Percentiles rank a stretch among this genome's conserved stretches.
Evolutionary conservation across 2,329 filamentous ascomycete species (phyloP).

Genomic region (Leptographium lundbergii): DNA sequence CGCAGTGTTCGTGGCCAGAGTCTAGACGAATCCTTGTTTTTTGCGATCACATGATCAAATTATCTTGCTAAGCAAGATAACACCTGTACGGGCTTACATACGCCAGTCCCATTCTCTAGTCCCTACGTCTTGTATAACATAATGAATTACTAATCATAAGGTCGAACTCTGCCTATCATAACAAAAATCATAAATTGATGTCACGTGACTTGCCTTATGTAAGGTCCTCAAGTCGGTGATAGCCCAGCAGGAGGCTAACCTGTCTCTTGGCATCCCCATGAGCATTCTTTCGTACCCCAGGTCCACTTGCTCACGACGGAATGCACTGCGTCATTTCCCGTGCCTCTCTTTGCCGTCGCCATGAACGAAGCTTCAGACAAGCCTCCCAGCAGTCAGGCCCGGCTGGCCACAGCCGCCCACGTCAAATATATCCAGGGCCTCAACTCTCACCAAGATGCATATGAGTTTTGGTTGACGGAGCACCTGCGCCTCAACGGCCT

Average conservation of each 20-base stretch:
- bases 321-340: not conserved
- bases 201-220: not conserved
- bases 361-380: constrained; percentile 23
- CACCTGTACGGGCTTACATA: no score
- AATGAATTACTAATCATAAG: no score
- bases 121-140: no score
- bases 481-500: constrained; percentile 90
- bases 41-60: no score
- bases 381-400: constrained; percentile 22
- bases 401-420: constrained; percentile 47
- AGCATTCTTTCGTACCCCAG: not conserved
- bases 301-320: not conserved
- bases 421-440: constrained; percentile 88
- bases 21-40: no score
- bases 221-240: not conserved
- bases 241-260: not conserved
- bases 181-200: no score
- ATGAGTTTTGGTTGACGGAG: constrained; percentile 96
- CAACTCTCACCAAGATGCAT: constrained; percentile 82
- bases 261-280: not conserved
- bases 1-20: not conserved
- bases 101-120: no score
- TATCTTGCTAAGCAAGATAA: no score
- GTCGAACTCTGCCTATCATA: no score
- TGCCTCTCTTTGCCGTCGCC: not conserved